These are phyloP conservation scores for Calonectria fujianensis DNA, from an alignment of 2,329 filamentous ascomycete species.

Conservation along the genomic window DNA sequence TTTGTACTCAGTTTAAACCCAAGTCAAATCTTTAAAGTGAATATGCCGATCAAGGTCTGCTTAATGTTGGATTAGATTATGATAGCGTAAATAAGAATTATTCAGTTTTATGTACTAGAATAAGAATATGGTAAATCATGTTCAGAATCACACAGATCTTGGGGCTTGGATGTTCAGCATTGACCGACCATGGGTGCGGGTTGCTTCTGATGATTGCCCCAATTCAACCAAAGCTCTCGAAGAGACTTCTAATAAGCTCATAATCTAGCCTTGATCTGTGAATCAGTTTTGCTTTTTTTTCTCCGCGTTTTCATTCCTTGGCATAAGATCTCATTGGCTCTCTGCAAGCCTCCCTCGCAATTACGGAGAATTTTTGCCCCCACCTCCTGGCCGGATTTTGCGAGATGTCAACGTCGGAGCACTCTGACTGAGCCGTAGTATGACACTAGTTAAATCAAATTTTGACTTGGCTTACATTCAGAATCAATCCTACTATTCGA, in stretches of 20 bases:
- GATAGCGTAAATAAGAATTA: not conserved
- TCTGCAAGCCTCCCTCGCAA: not conserved
- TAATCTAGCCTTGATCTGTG: not conserved
- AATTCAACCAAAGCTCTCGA: not conserved
- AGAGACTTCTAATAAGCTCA: not conserved
- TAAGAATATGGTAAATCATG: no score
- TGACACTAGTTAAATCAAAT: not conserved
- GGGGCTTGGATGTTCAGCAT: not conserved
- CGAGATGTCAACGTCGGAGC: not conserved
- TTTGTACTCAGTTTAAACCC: constrained; percentile 1
- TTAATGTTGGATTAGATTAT: not conserved
- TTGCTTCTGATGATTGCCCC: not conserved
- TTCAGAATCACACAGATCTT: no score
- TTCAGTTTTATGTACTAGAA: not conserved
- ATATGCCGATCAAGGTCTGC: no score
- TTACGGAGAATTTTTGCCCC: not conserved
- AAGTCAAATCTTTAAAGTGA: not conserved
- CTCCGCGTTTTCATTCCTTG: not conserved
- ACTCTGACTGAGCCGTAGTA: not conserved
- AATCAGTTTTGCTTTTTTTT: not conserved
- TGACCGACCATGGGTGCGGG: not conserved
- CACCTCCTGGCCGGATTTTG: not conserved
- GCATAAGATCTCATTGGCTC: not conserved
- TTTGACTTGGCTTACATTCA: not conserved
- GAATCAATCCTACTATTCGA: no score